A percentile compares a stretch with the other conserved stretches of the same genome.
These are phyloP conservation scores for Globisporangium camurandrum DNA, from an alignment of 352 stramenopile genomes.

Conservation along the genomic window DNA sequence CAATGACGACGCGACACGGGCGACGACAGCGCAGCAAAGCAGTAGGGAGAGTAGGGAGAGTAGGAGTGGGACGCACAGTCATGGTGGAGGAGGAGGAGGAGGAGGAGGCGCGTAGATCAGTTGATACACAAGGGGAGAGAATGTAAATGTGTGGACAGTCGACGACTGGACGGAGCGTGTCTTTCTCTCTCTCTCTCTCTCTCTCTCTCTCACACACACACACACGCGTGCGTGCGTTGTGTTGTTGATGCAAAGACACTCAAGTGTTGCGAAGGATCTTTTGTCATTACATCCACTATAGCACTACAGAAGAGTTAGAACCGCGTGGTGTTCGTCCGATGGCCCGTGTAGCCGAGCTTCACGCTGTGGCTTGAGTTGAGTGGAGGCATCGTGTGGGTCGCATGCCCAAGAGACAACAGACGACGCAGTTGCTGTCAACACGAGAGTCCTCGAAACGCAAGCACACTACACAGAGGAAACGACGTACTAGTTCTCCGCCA, in stretches of 20 bases:
- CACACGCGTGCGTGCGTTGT: no score
- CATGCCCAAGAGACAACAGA: background rate
- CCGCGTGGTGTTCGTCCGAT: slow-evolving; percentile 3
- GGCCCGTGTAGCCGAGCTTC: slow-evolving; percentile 15
- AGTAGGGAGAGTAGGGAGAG: no score
- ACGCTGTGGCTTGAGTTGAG: slow-evolving; percentile 7
- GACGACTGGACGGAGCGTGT: no score
- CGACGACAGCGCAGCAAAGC: no score
- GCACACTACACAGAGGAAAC: no score
- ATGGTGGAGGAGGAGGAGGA: background rate
- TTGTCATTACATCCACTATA: no score
- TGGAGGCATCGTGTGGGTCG: background rate
- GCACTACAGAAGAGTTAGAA: no score
- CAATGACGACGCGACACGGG: background rate
- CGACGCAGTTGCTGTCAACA: background rate
- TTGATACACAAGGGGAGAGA: background rate
- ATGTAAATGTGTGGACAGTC: background rate
- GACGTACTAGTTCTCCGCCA: slow-evolving; percentile 65
- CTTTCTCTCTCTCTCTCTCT: no score
- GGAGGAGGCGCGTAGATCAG: no score
- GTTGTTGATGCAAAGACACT: no score
- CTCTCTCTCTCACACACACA: no score
- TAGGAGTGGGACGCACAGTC: background rate
- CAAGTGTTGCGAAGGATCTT: background rate
- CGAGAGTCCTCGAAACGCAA: background rate